Conservation (phyloP, 176 grass and related monocot species). For the Saccharum officinarum region DNA sequence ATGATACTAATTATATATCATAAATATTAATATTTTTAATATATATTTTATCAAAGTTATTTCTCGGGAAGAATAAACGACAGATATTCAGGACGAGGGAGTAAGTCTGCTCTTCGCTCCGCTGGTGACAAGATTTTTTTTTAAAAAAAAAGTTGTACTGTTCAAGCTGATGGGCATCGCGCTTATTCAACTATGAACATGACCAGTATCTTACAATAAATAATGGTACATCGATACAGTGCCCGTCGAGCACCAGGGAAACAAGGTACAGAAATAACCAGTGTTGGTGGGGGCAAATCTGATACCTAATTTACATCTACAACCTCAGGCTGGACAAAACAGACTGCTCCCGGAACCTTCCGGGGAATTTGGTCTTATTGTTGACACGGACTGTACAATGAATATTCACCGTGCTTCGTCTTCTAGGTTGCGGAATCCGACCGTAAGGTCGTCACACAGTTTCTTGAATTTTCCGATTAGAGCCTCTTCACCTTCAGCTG, state of each 20-base stretch:
- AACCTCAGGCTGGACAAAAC: constrained; percentile 39
- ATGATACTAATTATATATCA: too few species aligned
- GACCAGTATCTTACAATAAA: constrained; percentile 52
- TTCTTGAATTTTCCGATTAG: constrained; percentile 77
- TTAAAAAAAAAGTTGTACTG: background rate
- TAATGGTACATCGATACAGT: constrained; percentile 37
- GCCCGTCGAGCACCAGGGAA: constrained; percentile 22
- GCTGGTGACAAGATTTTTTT: too few species aligned
- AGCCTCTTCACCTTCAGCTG: constrained; percentile 76
- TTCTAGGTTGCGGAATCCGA: constrained; percentile 88
- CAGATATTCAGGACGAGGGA: too few species aligned
- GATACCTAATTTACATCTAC: constrained; percentile 47
- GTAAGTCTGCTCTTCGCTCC: too few species aligned
- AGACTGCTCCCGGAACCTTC: constrained; percentile 26
- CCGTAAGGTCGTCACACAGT: constrained; percentile 76
- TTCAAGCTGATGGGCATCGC: constrained; percentile 28
- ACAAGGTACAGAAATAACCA: background rate
- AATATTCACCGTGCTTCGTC: constrained; percentile 67
- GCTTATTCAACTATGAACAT: constrained; percentile 45
- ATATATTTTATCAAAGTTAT: too few species aligned
- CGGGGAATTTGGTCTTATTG: constrained; percentile 44
- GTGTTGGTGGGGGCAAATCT: background rate
- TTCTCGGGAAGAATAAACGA: too few species aligned
- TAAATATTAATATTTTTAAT: too few species aligned
- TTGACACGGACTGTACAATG: constrained; percentile 22